Evolutionary conservation across 2,329 filamentous ascomycete species (phyloP).

Genomic region (Exophiala lecanii-corni): DNA sequence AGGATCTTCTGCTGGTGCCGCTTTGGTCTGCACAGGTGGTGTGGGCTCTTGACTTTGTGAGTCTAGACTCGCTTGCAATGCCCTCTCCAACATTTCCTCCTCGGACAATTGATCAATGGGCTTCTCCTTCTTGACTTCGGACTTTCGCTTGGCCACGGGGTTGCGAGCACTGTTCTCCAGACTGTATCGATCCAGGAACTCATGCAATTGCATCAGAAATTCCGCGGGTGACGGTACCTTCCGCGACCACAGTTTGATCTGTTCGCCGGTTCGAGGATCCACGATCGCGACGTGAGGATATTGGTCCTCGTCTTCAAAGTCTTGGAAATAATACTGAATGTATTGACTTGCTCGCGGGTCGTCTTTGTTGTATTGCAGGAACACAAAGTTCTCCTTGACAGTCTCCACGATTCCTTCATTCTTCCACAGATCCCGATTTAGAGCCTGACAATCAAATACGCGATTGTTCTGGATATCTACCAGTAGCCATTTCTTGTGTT

Average conservation of each 20-base stretch:
- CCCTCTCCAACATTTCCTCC: conserved; percentile 95
- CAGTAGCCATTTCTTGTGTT: conserved; percentile 86
- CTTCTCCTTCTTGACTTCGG: conserved; percentile 62
- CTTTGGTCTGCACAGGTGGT: conserved; percentile 27
- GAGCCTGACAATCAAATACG: conserved; percentile 87
- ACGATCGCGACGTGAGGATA: conserved; percentile 96
- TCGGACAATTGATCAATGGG: conserved; percentile 89
- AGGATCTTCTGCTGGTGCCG: conserved; percentile 60
- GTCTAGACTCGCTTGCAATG: conserved; percentile 79
- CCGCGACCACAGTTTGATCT: conserved; percentile 94
- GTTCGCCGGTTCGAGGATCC: conserved; percentile 91
- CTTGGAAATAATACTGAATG: conserved; percentile 82
- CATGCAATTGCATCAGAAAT: conserved; percentile 85
- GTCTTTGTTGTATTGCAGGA: conserved; percentile 88
- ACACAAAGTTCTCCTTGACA: conserved; percentile 87
- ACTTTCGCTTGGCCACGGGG: conserved; percentile 74
- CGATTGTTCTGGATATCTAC: conserved; percentile 93
- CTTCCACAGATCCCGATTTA: conserved; percentile 97
- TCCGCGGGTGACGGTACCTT: conserved; percentile 69
- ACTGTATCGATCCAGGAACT: conserved; percentile 97
- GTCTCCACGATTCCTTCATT: conserved; percentile 72
- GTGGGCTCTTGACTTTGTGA: conserved; percentile 37
- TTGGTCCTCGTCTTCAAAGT: conserved; percentile 75
- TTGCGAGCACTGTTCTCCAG: conserved; percentile 85
- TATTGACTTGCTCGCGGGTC: conserved; percentile 75